Percentiles rank a stretch among this genome's conserved stretches.
Conservation (phyloP, 352 stramenopile genomes). For the Blastocystis sp. region DNA sequence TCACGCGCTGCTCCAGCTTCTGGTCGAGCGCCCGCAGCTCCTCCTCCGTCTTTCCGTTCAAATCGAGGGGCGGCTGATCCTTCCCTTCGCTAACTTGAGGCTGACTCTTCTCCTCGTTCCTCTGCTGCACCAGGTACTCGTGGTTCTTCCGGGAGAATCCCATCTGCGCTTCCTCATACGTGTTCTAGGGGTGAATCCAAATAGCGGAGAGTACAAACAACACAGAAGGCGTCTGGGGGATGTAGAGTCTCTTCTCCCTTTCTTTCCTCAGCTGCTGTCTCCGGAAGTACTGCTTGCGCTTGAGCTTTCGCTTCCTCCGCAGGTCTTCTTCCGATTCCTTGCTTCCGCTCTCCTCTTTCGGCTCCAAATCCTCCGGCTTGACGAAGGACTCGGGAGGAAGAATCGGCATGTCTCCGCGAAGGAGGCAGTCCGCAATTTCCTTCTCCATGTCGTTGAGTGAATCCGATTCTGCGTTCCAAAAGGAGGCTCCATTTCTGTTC, state of each 20-base stretch:
- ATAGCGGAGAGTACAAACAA: background rate
- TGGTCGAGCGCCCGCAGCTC: background rate
- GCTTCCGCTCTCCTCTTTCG: background rate
- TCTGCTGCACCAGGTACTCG: background rate
- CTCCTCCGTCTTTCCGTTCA: slow-evolving; percentile 16
- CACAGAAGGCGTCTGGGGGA: slow-evolving; percentile 5
- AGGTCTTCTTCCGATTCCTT: slow-evolving; percentile 6
- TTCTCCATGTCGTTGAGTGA: slow-evolving; percentile 8
- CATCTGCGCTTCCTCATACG: background rate
- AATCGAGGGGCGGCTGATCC: background rate
- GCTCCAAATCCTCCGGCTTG: background rate
- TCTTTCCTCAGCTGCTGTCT: slow-evolving; percentile 30
- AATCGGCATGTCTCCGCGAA: slow-evolving; percentile 39
- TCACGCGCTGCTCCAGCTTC: background rate
- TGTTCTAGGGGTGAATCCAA: background rate
- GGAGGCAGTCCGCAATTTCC: slow-evolving; percentile 33
- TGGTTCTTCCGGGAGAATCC: slow-evolving; percentile 4
- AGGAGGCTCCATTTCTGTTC: background rate
- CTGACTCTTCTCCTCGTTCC: too few species aligned
- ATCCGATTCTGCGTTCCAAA: background rate
- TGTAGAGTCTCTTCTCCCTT: background rate
- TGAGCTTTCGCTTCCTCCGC: background rate
- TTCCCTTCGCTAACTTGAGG: background rate
- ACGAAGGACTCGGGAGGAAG: slow-evolving; percentile 46
- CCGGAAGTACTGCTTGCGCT: slow-evolving; percentile 26